A percentile compares a stretch with the other conserved stretches of the same genome.
Evolutionary conservation across 2,329 filamentous ascomycete genomes (phyloP).

Genomic region (Zasmidium cellare): DNA sequence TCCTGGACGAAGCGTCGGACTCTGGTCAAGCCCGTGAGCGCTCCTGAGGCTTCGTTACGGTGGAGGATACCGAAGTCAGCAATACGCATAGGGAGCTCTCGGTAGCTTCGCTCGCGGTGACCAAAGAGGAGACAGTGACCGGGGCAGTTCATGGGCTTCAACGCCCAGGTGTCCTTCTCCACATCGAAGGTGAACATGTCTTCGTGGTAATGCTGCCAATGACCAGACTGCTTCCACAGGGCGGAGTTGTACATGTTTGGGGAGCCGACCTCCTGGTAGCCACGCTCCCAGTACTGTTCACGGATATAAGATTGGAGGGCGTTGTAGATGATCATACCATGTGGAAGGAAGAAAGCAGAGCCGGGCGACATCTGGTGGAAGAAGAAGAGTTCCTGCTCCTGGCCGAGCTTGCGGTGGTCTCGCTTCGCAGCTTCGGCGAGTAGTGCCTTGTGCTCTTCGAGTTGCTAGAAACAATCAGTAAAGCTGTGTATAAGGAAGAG

Average conservation of each 20-base stretch:
- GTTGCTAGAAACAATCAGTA: slow-evolving; percentile 18
- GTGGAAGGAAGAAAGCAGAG: slow-evolving; percentile 75
- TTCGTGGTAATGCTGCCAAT: slow-evolving; percentile 91
- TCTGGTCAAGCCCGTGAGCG: slow-evolving; percentile 84
- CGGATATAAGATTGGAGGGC: slow-evolving; percentile 78
- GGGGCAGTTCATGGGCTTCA: slow-evolving; percentile 99
- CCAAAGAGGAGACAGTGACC: slow-evolving; percentile 88
- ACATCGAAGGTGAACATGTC: slow-evolving; percentile 89
- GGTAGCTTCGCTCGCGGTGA: slow-evolving; percentile 80
- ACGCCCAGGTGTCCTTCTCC: slow-evolving; percentile 80
- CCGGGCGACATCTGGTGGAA: slow-evolving; percentile 94
- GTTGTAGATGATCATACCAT: slow-evolving; percentile 92
- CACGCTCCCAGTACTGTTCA: slow-evolving; percentile 87
- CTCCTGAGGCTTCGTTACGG: slow-evolving; percentile 91
- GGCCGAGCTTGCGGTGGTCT: slow-evolving; percentile 90
- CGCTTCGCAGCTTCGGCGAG: slow-evolving; percentile 97
- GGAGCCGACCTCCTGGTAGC: slow-evolving; percentile 91
- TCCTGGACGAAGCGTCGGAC: slow-evolving; percentile 95
- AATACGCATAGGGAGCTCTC: slow-evolving; percentile 86
- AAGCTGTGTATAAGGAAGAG: neutral
- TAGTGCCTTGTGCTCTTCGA: slow-evolving; percentile 91
- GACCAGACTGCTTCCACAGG: slow-evolving; percentile 91
- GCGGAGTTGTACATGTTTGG: slow-evolving; percentile 96
- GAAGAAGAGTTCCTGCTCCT: slow-evolving; percentile 96
- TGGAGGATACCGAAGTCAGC: slow-evolving; percentile 96